phyloP scores from a whole-genome alignment of 2,329 filamentous ascomycete genomes.

The Sarocladiaceae sp. region DNA sequence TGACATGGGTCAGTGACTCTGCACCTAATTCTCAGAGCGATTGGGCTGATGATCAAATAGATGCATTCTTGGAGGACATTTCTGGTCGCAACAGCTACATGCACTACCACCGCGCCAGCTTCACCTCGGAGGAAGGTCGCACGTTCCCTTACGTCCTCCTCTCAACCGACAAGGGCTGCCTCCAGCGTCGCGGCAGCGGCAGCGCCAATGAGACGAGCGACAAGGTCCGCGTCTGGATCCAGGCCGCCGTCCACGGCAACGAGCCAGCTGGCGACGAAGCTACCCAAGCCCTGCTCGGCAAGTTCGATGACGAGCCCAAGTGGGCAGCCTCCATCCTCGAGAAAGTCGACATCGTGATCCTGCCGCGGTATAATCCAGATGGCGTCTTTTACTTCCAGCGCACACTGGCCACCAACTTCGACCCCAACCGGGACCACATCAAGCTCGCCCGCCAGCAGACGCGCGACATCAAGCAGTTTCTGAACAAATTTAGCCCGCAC shows the following conservation, averaged over 20 bases:
- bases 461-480: slow-evolving; percentile 21
- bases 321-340: slow-evolving; percentile 23
- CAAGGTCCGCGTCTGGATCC: slow-evolving; percentile 25
- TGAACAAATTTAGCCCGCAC: slow-evolving; percentile 22
- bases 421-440: slow-evolving; percentile 27
- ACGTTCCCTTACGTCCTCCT: slow-evolving; percentile 14
- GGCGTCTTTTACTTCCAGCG: slow-evolving; percentile 28
- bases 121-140: slow-evolving; percentile 15
- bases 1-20: slow-evolving; percentile 12
- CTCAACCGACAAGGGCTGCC: slow-evolving; percentile 1
- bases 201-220: slow-evolving; percentile 5
- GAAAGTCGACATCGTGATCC: slow-evolving; percentile 22
- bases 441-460: slow-evolving; percentile 26
- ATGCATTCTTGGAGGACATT: slow-evolving; percentile 13
- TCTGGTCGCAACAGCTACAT: slow-evolving; percentile 14
- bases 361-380: slow-evolving; percentile 27
- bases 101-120: slow-evolving; percentile 14
- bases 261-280: slow-evolving; percentile 26
- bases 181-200: not conserved
- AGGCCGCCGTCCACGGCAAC: slow-evolving; percentile 26
- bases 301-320: slow-evolving; percentile 20
- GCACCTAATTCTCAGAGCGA: not conserved
- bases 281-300: slow-evolving; percentile 22
- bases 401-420: slow-evolving; percentile 20
- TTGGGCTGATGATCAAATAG: slow-evolving; percentile 5